phyloP scores from a whole-genome alignment of 208 protist species.

The Zelonia costaricensis region DNA sequence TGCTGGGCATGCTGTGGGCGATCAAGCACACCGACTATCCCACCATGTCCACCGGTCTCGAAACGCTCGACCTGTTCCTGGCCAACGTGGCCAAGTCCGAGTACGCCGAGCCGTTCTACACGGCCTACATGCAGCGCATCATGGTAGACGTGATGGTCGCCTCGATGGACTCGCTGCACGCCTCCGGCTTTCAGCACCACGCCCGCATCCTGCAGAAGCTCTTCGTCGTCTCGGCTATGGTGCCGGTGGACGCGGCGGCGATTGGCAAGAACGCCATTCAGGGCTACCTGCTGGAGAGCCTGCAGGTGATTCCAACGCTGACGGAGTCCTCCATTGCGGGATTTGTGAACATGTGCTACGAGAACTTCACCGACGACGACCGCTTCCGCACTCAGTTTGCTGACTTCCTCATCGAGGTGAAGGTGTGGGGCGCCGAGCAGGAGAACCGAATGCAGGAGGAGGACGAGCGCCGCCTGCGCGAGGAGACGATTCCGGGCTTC shows the following conservation, averaged over 20 bases:
- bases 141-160: conserved; percentile 82
- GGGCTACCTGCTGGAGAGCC: conserved; percentile 54
- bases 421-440: conserved; percentile 87
- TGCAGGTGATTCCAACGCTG: conserved; percentile 72
- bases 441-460: conserved; percentile 76
- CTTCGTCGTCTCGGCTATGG: conserved; percentile 65
- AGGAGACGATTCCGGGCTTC: conserved; percentile 62
- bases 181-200: conserved; percentile 75
- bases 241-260: conserved; percentile 41
- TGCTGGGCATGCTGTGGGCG: conserved; percentile 97
- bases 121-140: conserved; percentile 76
- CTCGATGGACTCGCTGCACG: conserved; percentile 83
- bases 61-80: conserved; percentile 95
- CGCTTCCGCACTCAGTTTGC: conserved; percentile 59
- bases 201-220: conserved; percentile 76
- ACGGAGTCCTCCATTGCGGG: conserved; percentile 38
- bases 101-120: conserved; percentile 69
- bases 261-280: conserved; percentile 60
- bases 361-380: conserved; percentile 31
- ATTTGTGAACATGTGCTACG: conserved; percentile 66
- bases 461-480: conserved; percentile 53
- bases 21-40: conserved; percentile 98
- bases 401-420: conserved; percentile 86
- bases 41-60: conserved; percentile 88
- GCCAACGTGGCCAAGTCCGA: conserved; percentile 62